phyloP scores from a whole-genome alignment of 495 filamentous ascomycete genomes.

The Lophiostoma macrostomum region DNA sequence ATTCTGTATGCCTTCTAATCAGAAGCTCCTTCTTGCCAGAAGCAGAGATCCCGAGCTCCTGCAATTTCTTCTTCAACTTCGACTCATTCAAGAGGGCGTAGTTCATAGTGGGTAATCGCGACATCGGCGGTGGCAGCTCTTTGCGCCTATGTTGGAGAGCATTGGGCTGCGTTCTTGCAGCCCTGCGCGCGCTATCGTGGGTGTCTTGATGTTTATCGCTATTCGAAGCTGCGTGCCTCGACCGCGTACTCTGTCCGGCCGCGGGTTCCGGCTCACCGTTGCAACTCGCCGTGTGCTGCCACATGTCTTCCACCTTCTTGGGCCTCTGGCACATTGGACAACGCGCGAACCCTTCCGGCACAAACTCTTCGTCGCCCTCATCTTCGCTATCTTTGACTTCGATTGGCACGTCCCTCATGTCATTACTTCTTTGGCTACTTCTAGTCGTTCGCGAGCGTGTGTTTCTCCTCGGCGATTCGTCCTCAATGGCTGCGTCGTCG shows the following conservation, averaged over 20 bases:
- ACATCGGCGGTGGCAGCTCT: slow-evolving; percentile 6
- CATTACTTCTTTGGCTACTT: slow-evolving; percentile 25
- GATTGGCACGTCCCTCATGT: slow-evolving; percentile 35
- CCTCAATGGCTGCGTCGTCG: slow-evolving; percentile 48
- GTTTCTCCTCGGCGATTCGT: slow-evolving; percentile 38
- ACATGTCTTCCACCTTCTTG: slow-evolving; percentile 75
- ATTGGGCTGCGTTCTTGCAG: not conserved
- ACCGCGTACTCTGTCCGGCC: slow-evolving; percentile 24
- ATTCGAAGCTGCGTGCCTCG: slow-evolving; percentile 29
- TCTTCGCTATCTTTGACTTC: slow-evolving; percentile 31
- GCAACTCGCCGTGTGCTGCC: slow-evolving; percentile 70
- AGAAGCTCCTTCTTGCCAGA: slow-evolving; percentile 63
- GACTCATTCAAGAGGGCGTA: slow-evolving; percentile 78
- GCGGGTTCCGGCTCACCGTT: slow-evolving; percentile 31
- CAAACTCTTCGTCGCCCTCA: slow-evolving; percentile 48
- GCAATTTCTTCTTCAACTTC: slow-evolving; percentile 72
- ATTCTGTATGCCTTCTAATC: slow-evolving; percentile 82
- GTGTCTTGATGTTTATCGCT: not conserved
- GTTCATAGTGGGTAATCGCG: slow-evolving; percentile 69
- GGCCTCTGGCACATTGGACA: slow-evolving; percentile 77
- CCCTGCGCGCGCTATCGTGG: not conserved
- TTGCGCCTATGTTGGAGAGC: slow-evolving; percentile 11
- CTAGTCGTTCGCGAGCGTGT: slow-evolving; percentile 38
- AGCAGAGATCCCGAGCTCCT: slow-evolving; percentile 76
- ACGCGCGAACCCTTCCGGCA: slow-evolving; percentile 57